Evolutionary conservation across 768 basidiomycete genomes (phyloP).

Genomic region (Trametes maxima): DNA sequence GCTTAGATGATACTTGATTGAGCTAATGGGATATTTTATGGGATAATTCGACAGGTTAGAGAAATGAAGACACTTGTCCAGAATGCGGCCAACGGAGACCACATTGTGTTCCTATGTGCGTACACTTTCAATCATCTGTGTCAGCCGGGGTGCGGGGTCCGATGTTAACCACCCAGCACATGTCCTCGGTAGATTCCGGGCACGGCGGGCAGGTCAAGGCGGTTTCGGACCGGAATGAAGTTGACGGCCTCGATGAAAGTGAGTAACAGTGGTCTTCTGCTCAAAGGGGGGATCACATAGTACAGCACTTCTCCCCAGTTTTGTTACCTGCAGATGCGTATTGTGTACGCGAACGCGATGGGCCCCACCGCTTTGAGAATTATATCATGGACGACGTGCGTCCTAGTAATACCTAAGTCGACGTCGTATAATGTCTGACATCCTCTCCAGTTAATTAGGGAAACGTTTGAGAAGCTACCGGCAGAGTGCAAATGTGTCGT

Average conservation of each 20-base stretch:
- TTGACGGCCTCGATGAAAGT: slow-evolving; percentile 60
- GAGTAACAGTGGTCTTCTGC: slow-evolving; percentile 25
- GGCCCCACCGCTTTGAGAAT: too few relatives aligned
- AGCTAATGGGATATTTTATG: neutral
- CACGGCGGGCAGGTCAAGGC: slow-evolving; percentile 47
- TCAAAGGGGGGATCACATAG: too few relatives aligned
- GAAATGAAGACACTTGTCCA: slow-evolving; percentile 47
- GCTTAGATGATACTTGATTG: neutral
- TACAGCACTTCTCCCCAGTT: too few relatives aligned
- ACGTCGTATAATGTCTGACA: too few relatives aligned
- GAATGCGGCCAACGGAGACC: slow-evolving; percentile 48
- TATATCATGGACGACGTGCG: too few relatives aligned
- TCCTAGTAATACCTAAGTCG: too few relatives aligned
- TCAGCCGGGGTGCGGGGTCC: too few relatives aligned
- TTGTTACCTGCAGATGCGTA: too few relatives aligned
- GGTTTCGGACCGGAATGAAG: slow-evolving; percentile 45
- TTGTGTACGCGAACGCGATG: too few relatives aligned
- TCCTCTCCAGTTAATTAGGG: too few relatives aligned
- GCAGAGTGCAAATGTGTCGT: slow-evolving; percentile 24
- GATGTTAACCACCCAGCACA: too few relatives aligned
- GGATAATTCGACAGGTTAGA: slow-evolving; percentile 37
- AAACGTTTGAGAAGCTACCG: too few relatives aligned
- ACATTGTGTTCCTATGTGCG: slow-evolving; percentile 61
- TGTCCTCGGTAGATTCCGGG: slow-evolving; percentile 43
- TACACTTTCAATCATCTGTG: neutral